These are phyloP conservation scores for Venturia oleaginea DNA, from an alignment of 2,329 filamentous ascomycete genomes.

Conservation along the genomic window DNA sequence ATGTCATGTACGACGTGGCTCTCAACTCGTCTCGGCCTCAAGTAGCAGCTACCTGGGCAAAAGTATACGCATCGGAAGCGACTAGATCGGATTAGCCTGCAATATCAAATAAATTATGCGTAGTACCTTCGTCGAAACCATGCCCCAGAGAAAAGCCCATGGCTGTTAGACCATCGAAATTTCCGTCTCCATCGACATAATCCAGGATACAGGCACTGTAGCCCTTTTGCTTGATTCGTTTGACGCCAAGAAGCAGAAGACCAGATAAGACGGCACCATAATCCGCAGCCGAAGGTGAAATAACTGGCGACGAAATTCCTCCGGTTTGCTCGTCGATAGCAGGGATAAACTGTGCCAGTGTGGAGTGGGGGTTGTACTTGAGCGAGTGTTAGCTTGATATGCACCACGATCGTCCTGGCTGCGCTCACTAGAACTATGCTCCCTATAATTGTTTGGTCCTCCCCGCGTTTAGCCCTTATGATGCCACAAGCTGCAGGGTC, in stretches of 20 bases:
- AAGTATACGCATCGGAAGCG: conserved; percentile 56
- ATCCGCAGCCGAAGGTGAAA: conserved; percentile 57
- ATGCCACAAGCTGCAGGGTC: conserved; percentile 68
- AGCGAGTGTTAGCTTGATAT: neutral
- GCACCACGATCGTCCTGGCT: neutral
- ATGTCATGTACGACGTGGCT: neutral
- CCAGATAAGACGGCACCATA: conserved; percentile 69
- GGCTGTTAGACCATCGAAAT: conserved; percentile 61
- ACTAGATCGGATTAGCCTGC: conserved; percentile 31
- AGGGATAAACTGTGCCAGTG: conserved; percentile 61
- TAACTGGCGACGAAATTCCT: conserved; percentile 72
- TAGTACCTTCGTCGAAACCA: conserved; percentile 58
- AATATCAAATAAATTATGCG: neutral
- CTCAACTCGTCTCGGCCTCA: neutral
- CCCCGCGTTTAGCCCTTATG: conserved; percentile 66
- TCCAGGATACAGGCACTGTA: conserved; percentile 65
- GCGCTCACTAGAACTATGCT: conserved; percentile 57
- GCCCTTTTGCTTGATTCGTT: conserved; percentile 72
- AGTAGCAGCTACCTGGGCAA: conserved; percentile 42
- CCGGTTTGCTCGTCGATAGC: conserved; percentile 55
- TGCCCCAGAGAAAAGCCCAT: conserved; percentile 77
- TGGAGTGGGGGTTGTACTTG: conserved; percentile 56
- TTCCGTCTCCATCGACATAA: conserved; percentile 68
- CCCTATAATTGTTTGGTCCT: conserved; percentile 61
- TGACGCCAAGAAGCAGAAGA: conserved; percentile 68